Evolutionary conservation across 345 rosid species (phyloP).

Genomic region (Gossypium australe): DNA sequence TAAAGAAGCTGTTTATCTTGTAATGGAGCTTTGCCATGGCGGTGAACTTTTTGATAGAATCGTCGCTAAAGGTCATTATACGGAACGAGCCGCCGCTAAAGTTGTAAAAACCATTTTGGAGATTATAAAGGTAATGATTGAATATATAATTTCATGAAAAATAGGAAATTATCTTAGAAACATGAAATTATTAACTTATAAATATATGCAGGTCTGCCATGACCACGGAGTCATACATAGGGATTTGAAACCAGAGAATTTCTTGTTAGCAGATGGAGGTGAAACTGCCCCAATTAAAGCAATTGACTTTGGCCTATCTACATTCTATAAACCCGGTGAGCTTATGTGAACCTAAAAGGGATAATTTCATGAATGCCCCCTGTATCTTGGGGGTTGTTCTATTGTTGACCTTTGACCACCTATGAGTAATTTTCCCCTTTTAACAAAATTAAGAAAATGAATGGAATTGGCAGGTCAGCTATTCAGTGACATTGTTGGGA

Average conservation of each 20-base stretch:
- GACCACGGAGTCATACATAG: constrained; percentile 86
- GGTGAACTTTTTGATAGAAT: constrained; percentile 91
- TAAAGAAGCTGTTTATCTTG: constrained; percentile 62
- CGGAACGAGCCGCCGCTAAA: constrained; percentile 70
- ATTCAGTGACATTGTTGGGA: constrained; percentile 67
- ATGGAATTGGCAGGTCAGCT: constrained; percentile 34
- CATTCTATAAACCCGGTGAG: constrained; percentile 65
- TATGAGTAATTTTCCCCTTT: no score
- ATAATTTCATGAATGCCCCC: neutral
- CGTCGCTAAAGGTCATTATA: constrained; percentile 70
- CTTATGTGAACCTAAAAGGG: neutral
- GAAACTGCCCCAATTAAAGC: constrained; percentile 72
- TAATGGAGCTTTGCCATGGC: constrained; percentile 90
- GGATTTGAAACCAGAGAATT: constrained; percentile 89
- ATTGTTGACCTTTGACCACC: no score
- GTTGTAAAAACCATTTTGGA: constrained; percentile 64
- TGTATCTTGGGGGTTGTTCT: no score
- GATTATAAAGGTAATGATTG: constrained; percentile 51
- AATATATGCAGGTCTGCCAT: constrained; percentile 66
- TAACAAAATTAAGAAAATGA: no score
- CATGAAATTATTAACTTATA: neutral
- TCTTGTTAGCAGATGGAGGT: constrained; percentile 50
- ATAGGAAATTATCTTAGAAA: neutral
- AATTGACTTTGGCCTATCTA: constrained; percentile 93
- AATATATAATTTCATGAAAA: no score